phyloP scores from a whole-genome alignment of 805 yeast genomes.

The Candida chauliodis region DNA sequence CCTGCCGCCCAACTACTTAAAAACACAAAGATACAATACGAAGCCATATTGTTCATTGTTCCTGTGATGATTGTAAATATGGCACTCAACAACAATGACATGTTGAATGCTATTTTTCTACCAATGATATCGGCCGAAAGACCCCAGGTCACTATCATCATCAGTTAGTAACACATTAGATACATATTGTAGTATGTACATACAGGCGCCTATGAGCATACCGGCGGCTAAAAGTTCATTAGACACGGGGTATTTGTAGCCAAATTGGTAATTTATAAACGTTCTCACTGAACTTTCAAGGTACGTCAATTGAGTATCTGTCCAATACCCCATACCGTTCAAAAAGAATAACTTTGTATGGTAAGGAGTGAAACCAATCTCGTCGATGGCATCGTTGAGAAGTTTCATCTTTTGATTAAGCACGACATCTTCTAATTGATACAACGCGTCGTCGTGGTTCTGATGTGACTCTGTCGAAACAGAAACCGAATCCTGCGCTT shows the following conservation, averaged over 20 bases:
- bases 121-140: constrained; percentile 54
- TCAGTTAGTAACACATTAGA: neutral
- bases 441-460: constrained; percentile 13
- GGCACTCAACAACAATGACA: constrained; percentile 46
- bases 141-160: constrained; percentile 45
- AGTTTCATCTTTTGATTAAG: constrained; percentile 40
- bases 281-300: constrained; percentile 22
- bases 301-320: constrained; percentile 26
- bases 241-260: constrained; percentile 20
- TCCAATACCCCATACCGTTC: constrained; percentile 37
- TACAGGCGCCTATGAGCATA: constrained; percentile 44
- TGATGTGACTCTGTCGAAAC: constrained; percentile 1
- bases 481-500: constrained; percentile 1
- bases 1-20: constrained; percentile 48
- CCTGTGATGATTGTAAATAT: constrained; percentile 52
- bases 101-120: constrained; percentile 48
- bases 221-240: constrained; percentile 35
- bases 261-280: constrained; percentile 26
- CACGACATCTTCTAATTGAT: constrained; percentile 28
- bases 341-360: constrained; percentile 32
- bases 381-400: constrained; percentile 54
- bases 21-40: constrained; percentile 48
- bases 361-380: constrained; percentile 45
- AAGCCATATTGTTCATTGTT: constrained; percentile 46
- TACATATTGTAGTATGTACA: neutral